Conservation (phyloP, 768 basidiomycete genomes). For the Panaeolus papilionaceus region DNA sequence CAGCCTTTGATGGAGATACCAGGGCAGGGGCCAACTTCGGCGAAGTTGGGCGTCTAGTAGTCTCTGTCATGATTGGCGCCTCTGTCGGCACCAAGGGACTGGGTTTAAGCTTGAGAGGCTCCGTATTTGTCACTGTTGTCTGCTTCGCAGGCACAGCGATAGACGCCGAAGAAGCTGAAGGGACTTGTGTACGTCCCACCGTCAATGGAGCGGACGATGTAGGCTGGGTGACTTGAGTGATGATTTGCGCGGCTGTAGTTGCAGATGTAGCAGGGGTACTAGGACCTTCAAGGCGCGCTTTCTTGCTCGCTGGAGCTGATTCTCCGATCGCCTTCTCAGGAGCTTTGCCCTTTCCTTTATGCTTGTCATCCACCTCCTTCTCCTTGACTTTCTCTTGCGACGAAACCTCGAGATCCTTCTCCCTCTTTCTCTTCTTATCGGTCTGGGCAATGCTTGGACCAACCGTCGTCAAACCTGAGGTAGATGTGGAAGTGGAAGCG, state of each 20-base stretch:
- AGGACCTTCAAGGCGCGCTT: not conserved
- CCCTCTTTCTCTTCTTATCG: constrained; percentile 7
- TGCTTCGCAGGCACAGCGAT: not conserved
- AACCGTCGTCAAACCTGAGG: not conserved
- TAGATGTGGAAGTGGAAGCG: not conserved
- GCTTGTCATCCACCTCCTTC: not conserved
- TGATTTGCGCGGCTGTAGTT: not conserved
- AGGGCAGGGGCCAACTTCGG: not conserved
- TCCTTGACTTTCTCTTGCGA: not conserved
- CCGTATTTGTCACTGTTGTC: not conserved
- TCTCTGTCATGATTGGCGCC: constrained; percentile 3
- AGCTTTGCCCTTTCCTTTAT: not conserved
- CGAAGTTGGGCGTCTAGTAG: not conserved
- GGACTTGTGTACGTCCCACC: not conserved
- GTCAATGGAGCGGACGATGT: not conserved
- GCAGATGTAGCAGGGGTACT: not conserved
- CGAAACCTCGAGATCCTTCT: not conserved
- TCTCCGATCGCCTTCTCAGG: not conserved
- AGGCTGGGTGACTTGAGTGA: not conserved
- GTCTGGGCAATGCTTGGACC: not conserved
- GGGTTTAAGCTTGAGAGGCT: not conserved
- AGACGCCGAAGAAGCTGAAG: not conserved
- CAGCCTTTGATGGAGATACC: not conserved
- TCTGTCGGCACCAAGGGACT: not conserved
- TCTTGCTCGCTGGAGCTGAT: not conserved